Evolutionary conservation across 192 early-diverging fungal species (phyloP), one percentile per base, ranked within the genome.

Genomic region (Backusella tuberculispora): DNA sequence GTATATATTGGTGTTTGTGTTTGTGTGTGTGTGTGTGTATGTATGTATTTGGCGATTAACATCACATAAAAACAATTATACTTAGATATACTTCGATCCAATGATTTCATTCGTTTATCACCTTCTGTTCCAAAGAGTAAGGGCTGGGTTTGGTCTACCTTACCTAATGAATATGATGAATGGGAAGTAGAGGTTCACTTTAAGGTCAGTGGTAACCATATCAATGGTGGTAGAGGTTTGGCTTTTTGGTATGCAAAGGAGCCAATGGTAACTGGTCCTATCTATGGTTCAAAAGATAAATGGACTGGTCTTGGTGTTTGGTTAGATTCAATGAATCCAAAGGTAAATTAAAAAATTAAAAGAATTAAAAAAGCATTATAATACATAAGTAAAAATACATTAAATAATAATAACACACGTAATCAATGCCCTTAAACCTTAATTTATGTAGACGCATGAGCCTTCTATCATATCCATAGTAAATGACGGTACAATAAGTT

Each of bases 181-280:
- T 96, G 93, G 93, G 85, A 92, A 67, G 88, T 90, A 24, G 85
- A 90, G 46, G 81, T 94, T 64, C 74, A 87, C 10, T 87, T 94
- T 74, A 78, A 69, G 19, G 85, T 90, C 8, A 80, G 69, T 40
- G 94, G 94, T 7, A 83, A 83, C 10, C 81, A 83, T 26, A 75
- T 83, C 46, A 72, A 84, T 38, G 94, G 94, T 37, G 93, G 92
- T 21, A 84, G 90, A 37, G 94, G 94, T 0, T 68, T 96, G 6
- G 94, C 92, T 29, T 88, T 96, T 66, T 96, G 94, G 94, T 96
- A 96, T 73, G 88, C 91, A 0, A 81, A 90, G 63, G 89, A 90
- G 14, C 60, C 77, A 4, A 67, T 72, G 47, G 70, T 80, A 6
- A 79, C 75, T 14, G 94, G 92, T 0, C 86, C 88, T 19, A 77